Conservation (phyloP, 2,329 filamentous ascomycete genomes). For the Ceratocystiopsis sp. region DNA sequence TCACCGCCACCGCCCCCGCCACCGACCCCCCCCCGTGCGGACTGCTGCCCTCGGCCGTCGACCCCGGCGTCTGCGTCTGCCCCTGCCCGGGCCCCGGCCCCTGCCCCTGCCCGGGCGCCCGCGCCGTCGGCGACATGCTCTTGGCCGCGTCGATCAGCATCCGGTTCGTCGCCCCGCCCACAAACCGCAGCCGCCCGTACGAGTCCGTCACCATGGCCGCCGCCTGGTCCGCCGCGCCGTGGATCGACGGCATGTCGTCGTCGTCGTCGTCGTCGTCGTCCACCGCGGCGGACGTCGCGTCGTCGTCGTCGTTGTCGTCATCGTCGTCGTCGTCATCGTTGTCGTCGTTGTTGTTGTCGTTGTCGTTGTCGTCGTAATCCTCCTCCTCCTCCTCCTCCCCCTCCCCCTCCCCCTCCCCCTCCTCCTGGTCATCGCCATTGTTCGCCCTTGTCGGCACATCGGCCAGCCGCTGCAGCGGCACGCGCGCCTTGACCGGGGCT, state of each 20-base stretch:
- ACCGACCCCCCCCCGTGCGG: too few species aligned
- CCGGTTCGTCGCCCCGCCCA: conserved; percentile 13
- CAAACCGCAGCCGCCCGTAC: conserved; percentile 13
- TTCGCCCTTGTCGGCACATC: too few species aligned
- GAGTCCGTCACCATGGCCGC: conserved; percentile 14
- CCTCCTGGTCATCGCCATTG: too few species aligned
- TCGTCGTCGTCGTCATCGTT: neutral
- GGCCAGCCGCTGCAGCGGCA: too few species aligned
- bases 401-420: too few species aligned
- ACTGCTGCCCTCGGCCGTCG: neutral
- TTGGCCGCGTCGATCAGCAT: conserved; percentile 15
- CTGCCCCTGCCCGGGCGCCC: too few species aligned
- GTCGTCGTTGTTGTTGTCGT: neutral
- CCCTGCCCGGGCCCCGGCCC: too few species aligned
- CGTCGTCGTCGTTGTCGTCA: neutral
- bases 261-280: conserved; percentile 2
- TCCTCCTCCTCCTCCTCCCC: too few species aligned
- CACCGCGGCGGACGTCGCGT: neutral
- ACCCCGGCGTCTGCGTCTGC: neutral
- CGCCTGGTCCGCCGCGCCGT: conserved; percentile 2
- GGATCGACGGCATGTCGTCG: too few species aligned
- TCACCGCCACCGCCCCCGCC: too few species aligned
- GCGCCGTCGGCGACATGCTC: conserved; percentile 8
- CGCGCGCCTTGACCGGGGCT: too few species aligned
- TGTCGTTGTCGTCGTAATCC: too few species aligned